phyloP scores from a whole-genome alignment of 176 grass and related monocot species.

The Guadua angustifolia region DNA sequence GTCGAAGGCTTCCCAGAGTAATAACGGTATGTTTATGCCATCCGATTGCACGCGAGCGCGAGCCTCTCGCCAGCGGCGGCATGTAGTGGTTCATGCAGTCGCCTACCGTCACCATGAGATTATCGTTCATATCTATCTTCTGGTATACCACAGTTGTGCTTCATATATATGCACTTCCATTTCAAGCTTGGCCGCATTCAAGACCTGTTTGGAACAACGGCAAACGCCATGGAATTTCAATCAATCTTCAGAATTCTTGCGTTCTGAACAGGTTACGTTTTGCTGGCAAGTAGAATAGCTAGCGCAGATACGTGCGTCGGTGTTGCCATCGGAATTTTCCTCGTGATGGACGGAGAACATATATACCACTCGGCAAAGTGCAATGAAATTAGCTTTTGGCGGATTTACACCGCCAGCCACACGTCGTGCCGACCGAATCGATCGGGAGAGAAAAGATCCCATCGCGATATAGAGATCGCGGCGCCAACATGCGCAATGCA shows the following conservation, averaged over 20 bases:
- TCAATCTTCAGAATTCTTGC: too few relatives aligned
- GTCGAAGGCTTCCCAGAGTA: too few relatives aligned
- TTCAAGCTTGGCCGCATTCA: too few relatives aligned
- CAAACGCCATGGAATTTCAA: background rate
- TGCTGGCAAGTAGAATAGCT: background rate
- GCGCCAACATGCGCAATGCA: background rate
- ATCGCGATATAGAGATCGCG: constrained; percentile 21
- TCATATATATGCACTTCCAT: background rate
- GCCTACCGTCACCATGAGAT: background rate
- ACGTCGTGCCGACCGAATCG: constrained; percentile 39
- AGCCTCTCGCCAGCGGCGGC: background rate
- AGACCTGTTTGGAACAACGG: too few relatives aligned
- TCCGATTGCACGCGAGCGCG: background rate
- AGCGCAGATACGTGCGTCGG: background rate
- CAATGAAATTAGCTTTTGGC: background rate
- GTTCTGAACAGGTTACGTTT: background rate
- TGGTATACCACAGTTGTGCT: background rate
- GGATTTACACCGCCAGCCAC: constrained; percentile 41
- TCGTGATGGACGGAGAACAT: constrained; percentile 20
- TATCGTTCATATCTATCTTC: background rate
- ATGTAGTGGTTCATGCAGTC: background rate
- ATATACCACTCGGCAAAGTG: background rate
- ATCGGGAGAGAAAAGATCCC: constrained; percentile 24
- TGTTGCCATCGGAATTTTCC: constrained; percentile 1
- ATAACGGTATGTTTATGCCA: too few relatives aligned